These are phyloP conservation scores for Rhododendron simsii DNA, from an alignment of 148 eudicot genomes.

Conservation along the genomic window DNA sequence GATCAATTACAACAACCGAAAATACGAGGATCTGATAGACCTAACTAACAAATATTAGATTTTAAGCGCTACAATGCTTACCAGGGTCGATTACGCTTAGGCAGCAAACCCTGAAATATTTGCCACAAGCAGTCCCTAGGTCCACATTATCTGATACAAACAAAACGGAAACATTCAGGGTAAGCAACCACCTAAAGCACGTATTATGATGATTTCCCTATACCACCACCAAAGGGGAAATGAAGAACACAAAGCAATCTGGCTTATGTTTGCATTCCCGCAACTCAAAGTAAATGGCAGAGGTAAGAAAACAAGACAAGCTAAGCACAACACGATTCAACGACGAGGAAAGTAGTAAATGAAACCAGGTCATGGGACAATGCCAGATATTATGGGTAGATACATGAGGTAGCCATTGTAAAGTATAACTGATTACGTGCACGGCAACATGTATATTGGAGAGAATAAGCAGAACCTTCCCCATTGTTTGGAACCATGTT, in stretches of 20 bases:
- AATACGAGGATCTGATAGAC: too few species aligned
- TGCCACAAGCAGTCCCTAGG: slow-evolving; percentile 70
- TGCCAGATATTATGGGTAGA: not conserved
- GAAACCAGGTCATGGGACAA: not conserved
- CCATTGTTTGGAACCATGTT: not conserved
- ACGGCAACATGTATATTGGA: not conserved
- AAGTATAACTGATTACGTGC: not conserved
- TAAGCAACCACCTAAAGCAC: not conserved
- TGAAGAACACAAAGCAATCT: not conserved
- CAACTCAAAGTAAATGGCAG: not conserved
- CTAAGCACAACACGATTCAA: not conserved
- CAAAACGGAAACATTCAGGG: not conserved
- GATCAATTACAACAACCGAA: not conserved
- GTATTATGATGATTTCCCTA: not conserved
- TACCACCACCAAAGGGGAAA: not conserved
- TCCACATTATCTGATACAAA: slow-evolving; percentile 53
- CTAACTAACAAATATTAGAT: not conserved
- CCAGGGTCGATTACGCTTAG: slow-evolving; percentile 59
- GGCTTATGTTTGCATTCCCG: not conserved
- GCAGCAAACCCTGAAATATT: slow-evolving; percentile 65
- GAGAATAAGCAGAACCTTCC: not conserved
- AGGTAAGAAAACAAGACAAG: not conserved
- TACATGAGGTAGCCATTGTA: not conserved
- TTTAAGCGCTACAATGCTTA: not conserved
- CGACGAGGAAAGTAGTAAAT: not conserved